Percentiles rank a stretch among this genome's conserved stretches.
phyloP scores from a whole-genome alignment of 2,329 filamentous ascomycete genomes.

The Hypoxylon sp. region DNA sequence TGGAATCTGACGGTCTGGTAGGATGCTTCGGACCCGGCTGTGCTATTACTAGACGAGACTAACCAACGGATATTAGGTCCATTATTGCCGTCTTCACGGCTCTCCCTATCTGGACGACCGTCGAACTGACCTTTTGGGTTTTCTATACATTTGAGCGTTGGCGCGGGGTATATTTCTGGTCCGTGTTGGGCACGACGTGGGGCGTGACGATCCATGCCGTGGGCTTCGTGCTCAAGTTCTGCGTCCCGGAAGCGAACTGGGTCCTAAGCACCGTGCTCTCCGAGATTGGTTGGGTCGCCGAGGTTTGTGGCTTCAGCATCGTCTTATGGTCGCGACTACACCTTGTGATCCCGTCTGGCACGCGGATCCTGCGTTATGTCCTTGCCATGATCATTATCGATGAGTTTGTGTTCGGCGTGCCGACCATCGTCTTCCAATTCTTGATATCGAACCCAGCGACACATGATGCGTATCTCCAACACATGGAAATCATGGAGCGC shows the following conservation, averaged over 20 bases:
- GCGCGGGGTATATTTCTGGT: constrained; percentile 36
- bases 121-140: constrained; percentile 37
- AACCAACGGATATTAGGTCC: constrained; percentile 20
- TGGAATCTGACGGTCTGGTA: constrained; percentile 41
- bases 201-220: constrained; percentile 35
- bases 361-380: constrained; percentile 22
- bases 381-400: constrained; percentile 33
- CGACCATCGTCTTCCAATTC: constrained; percentile 35
- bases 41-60: neutral
- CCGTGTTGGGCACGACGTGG: constrained; percentile 34
- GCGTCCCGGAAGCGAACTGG: constrained; percentile 35
- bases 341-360: constrained; percentile 20
- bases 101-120: constrained; percentile 38
- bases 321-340: constrained; percentile 38
- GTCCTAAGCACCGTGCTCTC: constrained; percentile 29
- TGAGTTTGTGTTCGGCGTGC: constrained; percentile 28
- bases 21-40: constrained; percentile 1
- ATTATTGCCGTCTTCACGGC: constrained; percentile 38
- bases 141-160: constrained; percentile 35
- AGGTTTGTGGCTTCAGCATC: constrained; percentile 34
- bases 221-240: constrained; percentile 37
- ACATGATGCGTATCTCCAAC: constrained; percentile 22
- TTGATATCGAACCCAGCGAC: constrained; percentile 26
- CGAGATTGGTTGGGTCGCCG: constrained; percentile 34
- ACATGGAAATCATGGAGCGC: constrained; percentile 34